Percentiles rank a stretch among this genome's conserved stretches.
Conservation (phyloP, 768 basidiomycete genomes). For the Amanita polypyramis region DNA sequence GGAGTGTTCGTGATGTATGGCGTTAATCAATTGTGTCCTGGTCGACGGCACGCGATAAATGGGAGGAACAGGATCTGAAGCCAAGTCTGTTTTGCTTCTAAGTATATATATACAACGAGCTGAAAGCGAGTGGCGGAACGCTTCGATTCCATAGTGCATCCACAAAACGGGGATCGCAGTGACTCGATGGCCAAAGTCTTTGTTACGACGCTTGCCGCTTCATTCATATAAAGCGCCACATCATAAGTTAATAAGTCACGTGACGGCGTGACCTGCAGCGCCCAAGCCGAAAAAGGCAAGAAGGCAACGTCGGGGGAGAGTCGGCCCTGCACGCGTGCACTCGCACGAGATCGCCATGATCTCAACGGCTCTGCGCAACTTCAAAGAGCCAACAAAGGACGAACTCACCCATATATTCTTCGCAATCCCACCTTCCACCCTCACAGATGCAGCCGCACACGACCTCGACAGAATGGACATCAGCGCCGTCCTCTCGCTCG, state of each 20-base stretch:
- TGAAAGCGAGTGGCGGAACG: too few species aligned
- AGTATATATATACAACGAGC: too few species aligned
- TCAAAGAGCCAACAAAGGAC: conserved; percentile 89
- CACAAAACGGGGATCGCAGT: too few species aligned
- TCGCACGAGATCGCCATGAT: conserved; percentile 58
- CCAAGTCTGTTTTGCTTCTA: too few species aligned
- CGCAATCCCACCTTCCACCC: conserved; percentile 51
- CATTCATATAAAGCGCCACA: not conserved
- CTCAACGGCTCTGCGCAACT: conserved; percentile 79
- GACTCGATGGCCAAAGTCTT: too few species aligned
- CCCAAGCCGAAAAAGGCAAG: not conserved
- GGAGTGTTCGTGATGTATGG: too few species aligned
- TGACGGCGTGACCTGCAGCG: not conserved
- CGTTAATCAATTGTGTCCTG: too few species aligned
- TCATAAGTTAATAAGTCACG: too few species aligned
- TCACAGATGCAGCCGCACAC: conserved; percentile 18
- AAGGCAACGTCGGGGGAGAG: not conserved
- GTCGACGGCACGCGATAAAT: too few species aligned
- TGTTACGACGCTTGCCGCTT: not conserved
- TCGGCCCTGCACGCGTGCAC: not conserved
- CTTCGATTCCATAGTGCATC: too few species aligned
- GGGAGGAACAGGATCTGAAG: too few species aligned
- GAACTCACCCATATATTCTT: conserved; percentile 81
- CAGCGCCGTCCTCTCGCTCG: conserved; percentile 78
- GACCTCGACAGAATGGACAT: conserved; percentile 72